Evolutionary conservation across 2,329 filamentous ascomycete species (phyloP), one percentile per base, ranked within the genome.

Genomic region (Cladosporium phlei): DNA sequence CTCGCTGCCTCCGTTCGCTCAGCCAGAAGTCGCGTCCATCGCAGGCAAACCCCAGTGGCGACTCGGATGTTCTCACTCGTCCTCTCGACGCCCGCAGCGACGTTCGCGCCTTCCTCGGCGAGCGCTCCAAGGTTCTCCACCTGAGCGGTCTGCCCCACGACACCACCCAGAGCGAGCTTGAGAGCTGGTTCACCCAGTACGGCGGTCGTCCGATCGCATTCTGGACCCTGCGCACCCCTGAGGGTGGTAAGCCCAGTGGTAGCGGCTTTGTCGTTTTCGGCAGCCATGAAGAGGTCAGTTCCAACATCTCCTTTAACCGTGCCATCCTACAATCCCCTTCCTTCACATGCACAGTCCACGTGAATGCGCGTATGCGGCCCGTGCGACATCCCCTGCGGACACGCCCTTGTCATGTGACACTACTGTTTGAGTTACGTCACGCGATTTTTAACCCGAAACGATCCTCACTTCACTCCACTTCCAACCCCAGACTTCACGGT

Each of bases 151-250:
- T 98, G 43, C 93, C 93, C 34, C 93, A 98, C 66, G 93, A 98
- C 61, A 98, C 93, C 27, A 98, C 93, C 2, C 93, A 98, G 71
- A 97, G 91, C 3, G 93, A 98, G 72, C 79, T 98, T 19, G 93
- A 98, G 73, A 96, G 90, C 71, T 98, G 93, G 93, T 98, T 97
- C 66, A 98, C 93, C 22, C 93, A 98, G 69, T 98, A 95, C 65
- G 93, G 93, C 54, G 93, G 93, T 39, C 86, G 93, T 33, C 93
- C 93, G 22, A 98, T 98, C 71, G 93, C 93, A 16, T 98, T 98
- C 72, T 98, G 93, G 93, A 98, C 93, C 14, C 78, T 98, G 40
- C 86, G 91, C 52, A 98, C 93, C 11, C 93, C 93, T 3, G 93
- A 98, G 69, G 93, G 97, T 72, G 93, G 97, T 72, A 98, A 98